phyloP scores from a whole-genome alignment of 1,284 basidiomycete species.

The Microbotryomycetes sp. region DNA sequence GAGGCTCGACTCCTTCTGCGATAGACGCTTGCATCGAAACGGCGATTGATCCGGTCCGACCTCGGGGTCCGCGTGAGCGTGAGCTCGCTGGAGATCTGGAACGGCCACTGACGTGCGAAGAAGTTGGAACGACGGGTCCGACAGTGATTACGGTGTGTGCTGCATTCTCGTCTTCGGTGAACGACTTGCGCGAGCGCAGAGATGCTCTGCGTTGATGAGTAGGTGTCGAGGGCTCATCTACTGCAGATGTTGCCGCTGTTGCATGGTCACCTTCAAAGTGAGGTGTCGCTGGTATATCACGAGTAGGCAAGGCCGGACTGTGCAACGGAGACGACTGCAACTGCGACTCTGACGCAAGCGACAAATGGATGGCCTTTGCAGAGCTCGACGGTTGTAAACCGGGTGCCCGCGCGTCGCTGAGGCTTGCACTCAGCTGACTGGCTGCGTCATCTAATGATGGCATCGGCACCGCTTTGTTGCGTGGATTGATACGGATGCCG shows the following conservation, averaged over 20 bases:
- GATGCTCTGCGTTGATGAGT: background rate
- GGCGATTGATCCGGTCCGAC: conserved; percentile 11
- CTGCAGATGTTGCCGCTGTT: background rate
- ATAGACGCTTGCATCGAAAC: conserved; percentile 13
- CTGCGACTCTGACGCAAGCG: background rate
- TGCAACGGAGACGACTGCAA: background rate
- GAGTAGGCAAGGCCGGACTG: background rate
- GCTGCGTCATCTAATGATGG: background rate
- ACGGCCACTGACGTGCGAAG: background rate
- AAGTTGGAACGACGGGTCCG: background rate
- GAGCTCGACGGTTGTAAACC: background rate
- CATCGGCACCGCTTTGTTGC: background rate
- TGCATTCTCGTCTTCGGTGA: background rate
- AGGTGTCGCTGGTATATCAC: background rate
- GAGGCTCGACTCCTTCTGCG: background rate
- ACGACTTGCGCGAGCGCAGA: background rate
- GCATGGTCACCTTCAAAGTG: too few relatives aligned
- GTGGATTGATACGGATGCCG: background rate
- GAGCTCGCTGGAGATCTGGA: background rate
- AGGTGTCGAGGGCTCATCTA: background rate
- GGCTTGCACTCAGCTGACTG: background rate
- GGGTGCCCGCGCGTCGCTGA: background rate
- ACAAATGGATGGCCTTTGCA: background rate
- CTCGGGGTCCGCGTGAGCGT: background rate
- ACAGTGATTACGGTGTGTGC: background rate